Base-by-base conservation (phyloP, 192 early-diverging fungal species). In the Coemansia sp. region DNA sequence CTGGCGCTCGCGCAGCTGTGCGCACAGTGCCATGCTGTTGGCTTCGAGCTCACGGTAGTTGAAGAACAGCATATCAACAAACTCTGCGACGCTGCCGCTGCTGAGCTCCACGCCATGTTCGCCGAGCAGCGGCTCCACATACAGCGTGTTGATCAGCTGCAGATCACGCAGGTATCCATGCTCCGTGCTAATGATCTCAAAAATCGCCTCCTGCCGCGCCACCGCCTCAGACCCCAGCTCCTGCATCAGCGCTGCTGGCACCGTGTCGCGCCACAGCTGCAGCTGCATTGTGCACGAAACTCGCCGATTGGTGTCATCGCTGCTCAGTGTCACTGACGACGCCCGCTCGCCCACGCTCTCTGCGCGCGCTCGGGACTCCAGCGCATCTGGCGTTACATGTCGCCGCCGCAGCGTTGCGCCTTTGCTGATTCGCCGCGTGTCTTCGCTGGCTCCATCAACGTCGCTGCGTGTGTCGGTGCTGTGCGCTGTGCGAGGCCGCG, bases 181-280 rank as follows among this genome's bases (percentile, higher is more conserved):
- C 72, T 98, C 93, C 0, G 91, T 96, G 47, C 87, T 84, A 15
- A 96, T 89, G 24, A 96, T 62, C 73, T 98, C 96, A 65, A 87
- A 92, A 61, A 98, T 97, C 21, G 87, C 85, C 72, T 98, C 94
- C 66, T 98, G 96, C 43, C 49, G 73, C 10, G 71, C 79, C 22
- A 82, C 50, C 5, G 67, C 52, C 50, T 73, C 71, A 0, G 62
- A 24, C 15, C 25, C 22, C 17, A 82, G 67, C 29, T 60, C 32
- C 65, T 70, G 70, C 48, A 82, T 60, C 50, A 82, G 64, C 32
- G 25, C 48, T 1, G 47, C 22, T 27, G 79, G 61, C 8, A 82
- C 71, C 8, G 79, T 77, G 67, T 82, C 70, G 21, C 75, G 65
- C 79, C 79, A 82, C 55, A 82, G 64, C 52, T 70, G 75, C 58